phyloP scores from a whole-genome alignment of 129 eudicot species.

The Flaveria bidentis region DNA sequence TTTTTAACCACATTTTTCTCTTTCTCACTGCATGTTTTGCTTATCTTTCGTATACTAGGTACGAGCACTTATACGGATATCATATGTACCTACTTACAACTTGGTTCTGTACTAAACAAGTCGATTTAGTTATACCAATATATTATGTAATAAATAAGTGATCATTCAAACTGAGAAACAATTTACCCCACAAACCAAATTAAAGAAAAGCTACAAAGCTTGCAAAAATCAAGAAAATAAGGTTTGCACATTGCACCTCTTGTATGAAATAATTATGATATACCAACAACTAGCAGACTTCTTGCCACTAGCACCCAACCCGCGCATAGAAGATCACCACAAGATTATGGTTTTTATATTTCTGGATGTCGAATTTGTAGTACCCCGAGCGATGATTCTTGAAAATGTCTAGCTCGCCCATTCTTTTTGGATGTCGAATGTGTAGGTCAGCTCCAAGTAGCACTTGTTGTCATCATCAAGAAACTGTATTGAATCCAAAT shows the following conservation, averaged over 20 bases:
- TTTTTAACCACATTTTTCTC: too few relatives aligned
- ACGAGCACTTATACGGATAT: too few relatives aligned
- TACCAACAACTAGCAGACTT: constrained; percentile 22
- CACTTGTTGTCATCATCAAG: constrained; percentile 57
- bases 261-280: constrained; percentile 26
- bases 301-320: constrained; percentile 1
- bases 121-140: too few relatives aligned
- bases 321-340: constrained; percentile 16
- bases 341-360: constrained; percentile 1
- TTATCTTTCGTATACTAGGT: too few relatives aligned
- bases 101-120: too few relatives aligned
- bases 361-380: background rate
- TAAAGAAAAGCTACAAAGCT: constrained; percentile 22
- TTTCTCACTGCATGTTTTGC: too few relatives aligned
- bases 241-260: constrained; percentile 38
- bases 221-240: constrained; percentile 15
- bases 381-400: constrained; percentile 20
- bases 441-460: constrained; percentile 50
- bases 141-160: too few relatives aligned
- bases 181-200: constrained; percentile 20
- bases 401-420: constrained; percentile 36
- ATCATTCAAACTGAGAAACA: constrained; percentile 22
- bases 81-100: too few relatives aligned
- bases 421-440: constrained; percentile 56
- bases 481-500: constrained; percentile 34